Evolutionary conservation across 73 alveolate species (phyloP), one percentile per base, ranked within the genome.

Genomic region (Uronychia setigera): DNA sequence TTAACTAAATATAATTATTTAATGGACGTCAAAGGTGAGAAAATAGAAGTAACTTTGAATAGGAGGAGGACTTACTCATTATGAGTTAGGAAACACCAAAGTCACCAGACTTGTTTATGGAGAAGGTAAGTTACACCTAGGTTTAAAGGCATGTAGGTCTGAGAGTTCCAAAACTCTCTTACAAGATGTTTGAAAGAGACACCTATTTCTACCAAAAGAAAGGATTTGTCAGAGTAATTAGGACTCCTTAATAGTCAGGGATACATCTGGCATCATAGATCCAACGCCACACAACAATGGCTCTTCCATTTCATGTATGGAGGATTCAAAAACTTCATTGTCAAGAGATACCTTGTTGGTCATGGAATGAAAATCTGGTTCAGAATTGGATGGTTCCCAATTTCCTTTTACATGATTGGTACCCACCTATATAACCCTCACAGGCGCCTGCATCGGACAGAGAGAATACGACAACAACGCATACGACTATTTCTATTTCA

Each of bases 231-330:
- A 76, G 94, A 76, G 67, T 46, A 46, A 46, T 5, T 5, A 46
- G 67, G 67, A 5, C 67, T 19, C 19, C 67, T 11, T 46, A 5
- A 11, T 46, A 5, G 67, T 46, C 67, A 46, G 67, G 94, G 94
- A 60, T 88, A 88, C 85, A 83, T 88, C 84, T 88, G 94, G 94
- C 94, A 88, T 32, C 94, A 88, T 81, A 88, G 94, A 88, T 88
- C 94, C 67, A 88, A 88, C 91, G 94, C 94, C 67, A 88, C 94
- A 67, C 91, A 88, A 60, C 91, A 88, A 34, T 88, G 94, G 94
- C 87, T 88, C 84, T 88, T 88, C 91, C 94, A 88, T 80, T 88
- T 88, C 88, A 76, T 88, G 88, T 88, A 88, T 76, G 94, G 94
- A 30, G 94, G 94, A 29, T 67, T 88, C 85, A 80, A 82, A 85